Base-by-base conservation (phyloP, 495 filamentous ascomycete species). In the Glutinoglossum americanum region DNA sequence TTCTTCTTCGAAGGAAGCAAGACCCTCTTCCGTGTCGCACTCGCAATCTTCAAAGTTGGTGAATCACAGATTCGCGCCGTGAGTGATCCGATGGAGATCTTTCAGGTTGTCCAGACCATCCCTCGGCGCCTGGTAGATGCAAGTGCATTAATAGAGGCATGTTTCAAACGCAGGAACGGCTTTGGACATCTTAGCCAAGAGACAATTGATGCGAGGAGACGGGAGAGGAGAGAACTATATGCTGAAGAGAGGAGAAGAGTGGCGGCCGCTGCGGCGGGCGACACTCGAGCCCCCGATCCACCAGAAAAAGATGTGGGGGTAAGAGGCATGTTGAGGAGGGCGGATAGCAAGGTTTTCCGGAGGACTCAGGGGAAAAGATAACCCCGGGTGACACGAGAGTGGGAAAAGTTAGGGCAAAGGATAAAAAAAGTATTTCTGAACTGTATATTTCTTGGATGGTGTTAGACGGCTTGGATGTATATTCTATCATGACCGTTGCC, bases 1-100 rank as follows among this genome's bases (percentile, higher is more conserved):
- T 86, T 96, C 66, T 96, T 95, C 72, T 94, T 89, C 67, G 92
- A 98, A 68, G 92, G 92, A 26, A 86, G 82, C 44, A 89, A 89
- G 62, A 95, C 88, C 1, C 79, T 98, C n/a, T 98, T 97, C 68
- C 83, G 88, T 33, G 84, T 94, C 57, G 86, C 90, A 7, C 73
- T 98, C 28, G 84, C 87, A 37, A 83, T 95, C 62, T 95, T 98
- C 76, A 94, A 95, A 67, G 73, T 89, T 1, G 90, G 85, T 60
- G 89, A 95, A 68, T 64, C 72, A 27, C 81, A 90, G 59, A 93
- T 98, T 63, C 78, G 81, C 61, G 77, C 74, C 5, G 82, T 95
- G 4, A 76, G 72, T 51, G 90, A 97, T 65, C 84, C 85, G 4
- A 94, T 94, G 87, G 92, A 98, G 70, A 84, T 94, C 56, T 95